These are phyloP conservation scores for Didymella segeticola DNA, from an alignment of 2,329 filamentous ascomycete species.

Conservation along the genomic window DNA sequence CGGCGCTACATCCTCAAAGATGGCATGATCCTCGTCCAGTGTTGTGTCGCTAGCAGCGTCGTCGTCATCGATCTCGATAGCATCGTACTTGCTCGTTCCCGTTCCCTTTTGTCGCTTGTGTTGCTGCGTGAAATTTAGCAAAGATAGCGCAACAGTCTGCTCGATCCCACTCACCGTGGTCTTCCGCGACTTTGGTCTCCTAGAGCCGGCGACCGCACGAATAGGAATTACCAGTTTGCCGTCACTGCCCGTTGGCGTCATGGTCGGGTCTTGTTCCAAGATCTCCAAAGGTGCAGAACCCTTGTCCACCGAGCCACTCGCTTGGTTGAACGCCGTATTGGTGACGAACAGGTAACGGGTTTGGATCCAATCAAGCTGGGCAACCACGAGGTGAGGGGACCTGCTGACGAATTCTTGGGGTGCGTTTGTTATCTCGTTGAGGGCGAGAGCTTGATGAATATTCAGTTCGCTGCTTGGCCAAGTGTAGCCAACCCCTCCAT, in stretches of 20 bases:
- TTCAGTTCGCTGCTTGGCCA: conserved; percentile 75
- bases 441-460: conserved; percentile 67
- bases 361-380: conserved; percentile 84
- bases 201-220: conserved; percentile 56
- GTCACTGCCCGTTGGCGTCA: conserved; percentile 51
- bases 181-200: conserved; percentile 41
- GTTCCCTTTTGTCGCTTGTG: conserved; percentile 40
- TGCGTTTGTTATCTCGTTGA: conserved; percentile 86
- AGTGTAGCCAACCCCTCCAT: conserved; percentile 8
- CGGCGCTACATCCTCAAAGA: conserved; percentile 45
- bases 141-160: neutral
- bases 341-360: conserved; percentile 81
- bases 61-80: conserved; percentile 51
- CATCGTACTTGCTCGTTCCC: conserved; percentile 42
- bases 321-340: conserved; percentile 9
- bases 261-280: conserved; percentile 51
- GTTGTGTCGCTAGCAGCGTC: conserved; percentile 58
- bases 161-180: conserved; percentile 17
- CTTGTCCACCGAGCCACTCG: conserved; percentile 1
- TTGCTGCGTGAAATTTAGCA: conserved; percentile 19
- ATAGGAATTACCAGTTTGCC: conserved; percentile 59
- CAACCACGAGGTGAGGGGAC: conserved; percentile 72
- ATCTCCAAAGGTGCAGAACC: conserved; percentile 33
- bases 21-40: conserved; percentile 54
- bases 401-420: conserved; percentile 65